A percentile compares a stretch with the other conserved stretches of the same genome.
Evolutionary conservation across 148 eudicot species (phyloP).

Genomic region (Mesembryanthemum crystallinum): DNA sequence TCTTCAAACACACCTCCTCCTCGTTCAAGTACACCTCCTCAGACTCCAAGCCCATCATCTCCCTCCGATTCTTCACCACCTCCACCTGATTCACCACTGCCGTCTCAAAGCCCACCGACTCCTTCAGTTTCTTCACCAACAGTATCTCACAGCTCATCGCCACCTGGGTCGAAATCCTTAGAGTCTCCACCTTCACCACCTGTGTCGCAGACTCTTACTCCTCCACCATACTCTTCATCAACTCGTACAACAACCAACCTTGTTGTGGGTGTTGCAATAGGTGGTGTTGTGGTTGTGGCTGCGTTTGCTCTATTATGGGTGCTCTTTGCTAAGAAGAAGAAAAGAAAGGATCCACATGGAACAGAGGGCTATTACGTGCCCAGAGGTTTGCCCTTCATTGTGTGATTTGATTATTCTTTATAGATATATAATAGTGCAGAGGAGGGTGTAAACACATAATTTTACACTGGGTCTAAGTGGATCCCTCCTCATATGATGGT

Average conservation of each 20-base stretch:
- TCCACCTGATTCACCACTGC: constrained; percentile 7
- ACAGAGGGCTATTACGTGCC: constrained; percentile 39
- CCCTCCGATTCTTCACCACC: constrained; percentile 16
- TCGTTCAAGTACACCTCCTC: constrained; percentile 19
- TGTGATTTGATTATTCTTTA: neutral
- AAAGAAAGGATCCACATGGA: constrained; percentile 34
- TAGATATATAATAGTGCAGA: too few species aligned
- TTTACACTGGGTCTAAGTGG: too few species aligned
- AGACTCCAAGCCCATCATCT: constrained; percentile 13
- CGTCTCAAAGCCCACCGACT: constrained; percentile 18
- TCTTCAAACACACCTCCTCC: constrained; percentile 12
- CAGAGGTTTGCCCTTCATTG: constrained; percentile 36
- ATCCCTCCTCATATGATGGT: too few species aligned
- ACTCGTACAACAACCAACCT: constrained; percentile 34
- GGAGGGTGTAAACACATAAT: too few species aligned
- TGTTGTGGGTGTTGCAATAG: constrained; percentile 53
- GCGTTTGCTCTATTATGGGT: constrained; percentile 46
- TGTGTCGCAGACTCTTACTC: neutral
- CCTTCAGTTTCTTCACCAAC: constrained; percentile 23
- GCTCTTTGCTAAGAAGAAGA: constrained; percentile 54
- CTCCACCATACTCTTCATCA: constrained; percentile 22
- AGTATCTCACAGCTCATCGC: constrained; percentile 21
- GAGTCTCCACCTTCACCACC: constrained; percentile 29
- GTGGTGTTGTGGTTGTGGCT: constrained; percentile 46
- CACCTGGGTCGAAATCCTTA: constrained; percentile 1